Evolutionary conservation across 2,329 filamentous ascomycete species (phyloP).

Genomic region (Diaporthe citrichinensis): DNA sequence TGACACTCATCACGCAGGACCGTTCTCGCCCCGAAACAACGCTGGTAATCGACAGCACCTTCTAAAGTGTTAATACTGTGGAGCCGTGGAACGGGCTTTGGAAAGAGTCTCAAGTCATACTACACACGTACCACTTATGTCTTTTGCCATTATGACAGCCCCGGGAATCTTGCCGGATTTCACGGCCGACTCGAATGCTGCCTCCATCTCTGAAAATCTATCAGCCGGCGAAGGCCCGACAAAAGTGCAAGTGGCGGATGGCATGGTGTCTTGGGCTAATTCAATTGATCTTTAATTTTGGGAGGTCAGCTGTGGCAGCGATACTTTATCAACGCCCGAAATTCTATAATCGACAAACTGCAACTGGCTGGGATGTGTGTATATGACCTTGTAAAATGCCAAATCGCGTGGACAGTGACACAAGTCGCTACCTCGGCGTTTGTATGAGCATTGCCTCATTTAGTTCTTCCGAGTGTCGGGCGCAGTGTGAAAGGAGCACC

Average conservation of each 20-base stretch:
- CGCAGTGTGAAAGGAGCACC: neutral
- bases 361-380: neutral
- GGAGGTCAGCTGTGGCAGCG: neutral
- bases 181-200: neutral
- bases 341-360: neutral
- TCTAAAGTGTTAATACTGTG: neutral
- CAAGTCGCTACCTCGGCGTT: neutral
- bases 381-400: neutral
- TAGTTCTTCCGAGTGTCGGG: neutral
- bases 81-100: neutral
- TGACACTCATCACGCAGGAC: constrained; percentile 3
- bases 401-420: neutral
- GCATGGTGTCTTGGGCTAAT: constrained; percentile 3
- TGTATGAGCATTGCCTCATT: neutral
- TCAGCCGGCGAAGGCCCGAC: neutral
- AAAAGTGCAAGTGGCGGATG: neutral
- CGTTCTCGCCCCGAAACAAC: neutral
- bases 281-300: neutral
- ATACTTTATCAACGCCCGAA: neutral
- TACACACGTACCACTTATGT: neutral
- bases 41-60: neutral
- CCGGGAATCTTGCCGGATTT: neutral
- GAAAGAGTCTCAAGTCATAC: neutral
- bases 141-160: constrained; percentile 1
- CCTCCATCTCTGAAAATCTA: neutral